phyloP scores from a whole-genome alignment of 164 flowering plant genomes.

The Nymphaea colorata region DNA sequence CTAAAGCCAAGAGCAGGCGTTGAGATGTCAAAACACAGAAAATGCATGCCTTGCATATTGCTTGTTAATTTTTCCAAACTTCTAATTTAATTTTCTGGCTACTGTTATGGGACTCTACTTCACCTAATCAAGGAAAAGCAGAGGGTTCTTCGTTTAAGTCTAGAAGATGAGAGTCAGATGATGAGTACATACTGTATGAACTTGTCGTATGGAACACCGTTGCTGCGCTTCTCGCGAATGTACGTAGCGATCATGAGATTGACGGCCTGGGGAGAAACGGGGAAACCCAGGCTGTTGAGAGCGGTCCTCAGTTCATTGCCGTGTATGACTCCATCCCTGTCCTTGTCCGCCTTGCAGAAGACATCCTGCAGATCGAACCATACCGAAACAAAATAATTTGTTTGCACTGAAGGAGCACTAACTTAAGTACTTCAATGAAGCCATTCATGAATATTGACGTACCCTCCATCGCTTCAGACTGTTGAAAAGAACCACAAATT shows the following conservation, averaged over 20 bases:
- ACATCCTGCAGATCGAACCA: neutral
- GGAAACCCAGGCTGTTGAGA: neutral
- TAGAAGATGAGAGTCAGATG: neutral
- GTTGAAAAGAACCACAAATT: neutral
- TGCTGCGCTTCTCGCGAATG: neutral
- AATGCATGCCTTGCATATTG: too few species aligned
- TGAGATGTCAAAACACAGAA: too few species aligned
- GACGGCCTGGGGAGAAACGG: neutral
- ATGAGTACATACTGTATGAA: neutral
- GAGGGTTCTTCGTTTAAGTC: too few species aligned
- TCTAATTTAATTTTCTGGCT: too few species aligned
- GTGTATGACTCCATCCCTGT: neutral
- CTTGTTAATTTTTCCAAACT: too few species aligned
- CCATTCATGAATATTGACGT: neutral
- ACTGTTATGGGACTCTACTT: too few species aligned
- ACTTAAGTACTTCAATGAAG: too few species aligned
- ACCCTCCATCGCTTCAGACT: neutral
- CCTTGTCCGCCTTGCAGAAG: neutral
- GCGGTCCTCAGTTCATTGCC: neutral
- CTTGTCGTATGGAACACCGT: neutral
- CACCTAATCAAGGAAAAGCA: too few species aligned
- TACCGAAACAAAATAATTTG: too few species aligned
- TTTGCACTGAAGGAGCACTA: too few species aligned
- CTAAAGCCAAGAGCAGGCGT: too few species aligned
- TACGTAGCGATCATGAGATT: neutral